Evolutionary conservation across 768 basidiomycete species (phyloP).

Genomic region (Termitomyces eurrhizus): DNA sequence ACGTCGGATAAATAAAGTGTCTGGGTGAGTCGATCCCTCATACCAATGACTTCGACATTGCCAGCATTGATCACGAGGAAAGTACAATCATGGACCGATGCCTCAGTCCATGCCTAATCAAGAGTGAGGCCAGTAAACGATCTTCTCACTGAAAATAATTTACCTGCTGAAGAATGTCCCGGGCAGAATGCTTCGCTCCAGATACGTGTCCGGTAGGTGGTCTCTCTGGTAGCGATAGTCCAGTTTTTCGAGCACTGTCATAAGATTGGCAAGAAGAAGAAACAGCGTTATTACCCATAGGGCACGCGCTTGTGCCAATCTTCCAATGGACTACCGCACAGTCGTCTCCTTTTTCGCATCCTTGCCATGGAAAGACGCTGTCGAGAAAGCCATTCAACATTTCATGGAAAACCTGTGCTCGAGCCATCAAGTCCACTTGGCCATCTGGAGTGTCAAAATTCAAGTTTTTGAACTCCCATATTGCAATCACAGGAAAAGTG

Average conservation of each 20-base stretch:
- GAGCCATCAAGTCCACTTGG: not conserved
- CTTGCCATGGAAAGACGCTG: constrained; percentile 1
- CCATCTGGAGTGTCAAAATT: not conserved
- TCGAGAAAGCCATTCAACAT: not conserved
- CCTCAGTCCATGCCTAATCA: constrained; percentile 1
- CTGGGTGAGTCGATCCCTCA: not conserved
- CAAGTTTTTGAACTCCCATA: not conserved
- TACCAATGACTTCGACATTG: too few species aligned
- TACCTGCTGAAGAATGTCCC: constrained; percentile 1
- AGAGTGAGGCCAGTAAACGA: too few species aligned
- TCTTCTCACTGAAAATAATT: too few species aligned
- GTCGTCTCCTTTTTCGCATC: not conserved
- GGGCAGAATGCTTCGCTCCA: not conserved
- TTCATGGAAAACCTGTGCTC: not conserved
- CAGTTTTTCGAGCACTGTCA: not conserved
- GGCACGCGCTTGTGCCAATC: not conserved
- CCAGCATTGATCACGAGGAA: too few species aligned
- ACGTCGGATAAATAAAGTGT: constrained; percentile 5
- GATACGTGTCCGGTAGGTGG: not conserved
- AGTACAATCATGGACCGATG: not conserved
- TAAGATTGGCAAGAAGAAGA: not conserved
- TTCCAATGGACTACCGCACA: not conserved
- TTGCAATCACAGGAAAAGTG: not conserved
- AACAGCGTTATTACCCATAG: not conserved
- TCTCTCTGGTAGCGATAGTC: not conserved